phyloP scores from a whole-genome alignment of 1,284 basidiomycete species.

The Ceratobasidium sp. region DNA sequence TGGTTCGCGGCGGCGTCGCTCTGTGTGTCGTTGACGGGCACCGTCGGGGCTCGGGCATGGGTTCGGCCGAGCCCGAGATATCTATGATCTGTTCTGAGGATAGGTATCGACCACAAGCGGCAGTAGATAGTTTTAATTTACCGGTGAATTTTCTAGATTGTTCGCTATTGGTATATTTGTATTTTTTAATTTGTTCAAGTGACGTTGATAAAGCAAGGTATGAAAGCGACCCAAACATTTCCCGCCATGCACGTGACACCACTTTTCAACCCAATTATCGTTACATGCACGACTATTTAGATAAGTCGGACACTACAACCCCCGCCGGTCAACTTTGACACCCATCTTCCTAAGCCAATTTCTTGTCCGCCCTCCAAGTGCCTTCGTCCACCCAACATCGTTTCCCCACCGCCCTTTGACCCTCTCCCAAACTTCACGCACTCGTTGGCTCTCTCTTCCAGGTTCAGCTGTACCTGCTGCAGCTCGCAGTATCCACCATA shows the following conservation, averaged over 20 bases:
- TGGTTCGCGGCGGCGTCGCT: not conserved
- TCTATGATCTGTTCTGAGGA: not conserved
- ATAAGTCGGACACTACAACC: conserved; percentile 13
- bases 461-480: conserved; percentile 32
- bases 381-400: conserved; percentile 30
- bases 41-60: conserved; percentile 14
- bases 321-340: conserved; percentile 6
- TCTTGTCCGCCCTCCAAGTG: conserved; percentile 25
- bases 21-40: not conserved
- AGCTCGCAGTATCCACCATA: conserved; percentile 36
- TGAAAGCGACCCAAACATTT: not conserved
- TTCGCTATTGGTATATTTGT: too few relatives aligned
- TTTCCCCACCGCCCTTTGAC: conserved; percentile 27
- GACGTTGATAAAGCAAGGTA: not conserved
- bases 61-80: conserved; percentile 14
- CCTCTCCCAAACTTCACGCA: conserved; percentile 29
- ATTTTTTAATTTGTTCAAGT: not conserved
- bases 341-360: conserved; percentile 34
- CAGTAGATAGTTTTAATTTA: too few relatives aligned
- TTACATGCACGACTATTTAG: not conserved
- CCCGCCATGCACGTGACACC: conserved; percentile 1
- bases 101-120: not conserved
- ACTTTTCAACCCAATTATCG: not conserved
- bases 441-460: conserved; percentile 30
- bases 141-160: too few relatives aligned